A percentile compares a stretch with the other conserved stretches of the same genome.
Conservation (phyloP, 495 filamentous ascomycete species). For the Cryomyces minteri region DNA sequence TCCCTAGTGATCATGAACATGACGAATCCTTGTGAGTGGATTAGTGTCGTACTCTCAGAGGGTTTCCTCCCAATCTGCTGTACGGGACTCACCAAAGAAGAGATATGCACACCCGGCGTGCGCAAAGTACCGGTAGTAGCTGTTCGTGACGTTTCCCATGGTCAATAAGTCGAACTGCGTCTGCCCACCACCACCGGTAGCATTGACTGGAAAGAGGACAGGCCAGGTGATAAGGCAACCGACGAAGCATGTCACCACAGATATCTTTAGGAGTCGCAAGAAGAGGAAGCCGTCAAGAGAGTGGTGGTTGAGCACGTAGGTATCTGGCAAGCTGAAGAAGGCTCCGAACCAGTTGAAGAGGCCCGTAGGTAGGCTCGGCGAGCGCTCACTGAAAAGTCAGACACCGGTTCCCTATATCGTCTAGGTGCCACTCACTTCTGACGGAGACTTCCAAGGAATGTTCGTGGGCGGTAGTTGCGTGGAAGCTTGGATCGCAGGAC, state of each 20-base stretch:
- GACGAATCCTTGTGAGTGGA: conserved; percentile 38
- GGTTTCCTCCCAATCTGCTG: conserved; percentile 1
- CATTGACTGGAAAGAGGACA: conserved; percentile 25
- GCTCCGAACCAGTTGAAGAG: conserved; percentile 54
- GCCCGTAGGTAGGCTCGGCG: conserved; percentile 48
- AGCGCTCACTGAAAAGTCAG: conserved; percentile 25
- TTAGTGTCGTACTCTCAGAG: background rate
- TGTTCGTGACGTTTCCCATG: conserved; percentile 48
- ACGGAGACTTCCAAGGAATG: conserved; percentile 59
- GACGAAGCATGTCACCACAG: conserved; percentile 19
- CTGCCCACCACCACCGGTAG: conserved; percentile 30
- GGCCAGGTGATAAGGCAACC: conserved; percentile 25
- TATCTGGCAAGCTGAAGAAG: conserved; percentile 67
- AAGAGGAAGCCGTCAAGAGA: conserved; percentile 50
- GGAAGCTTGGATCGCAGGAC: conserved; percentile 51
- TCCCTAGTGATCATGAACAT: conserved; percentile 83
- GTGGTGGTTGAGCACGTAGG: conserved; percentile 72
- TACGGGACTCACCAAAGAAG: conserved; percentile 37
- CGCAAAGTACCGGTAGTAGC: conserved; percentile 53
- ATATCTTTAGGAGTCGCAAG: conserved; percentile 23
- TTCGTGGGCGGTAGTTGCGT: conserved; percentile 74
- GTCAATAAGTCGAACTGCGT: conserved; percentile 62
- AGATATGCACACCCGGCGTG: conserved; percentile 55
- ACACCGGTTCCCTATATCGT: background rate
- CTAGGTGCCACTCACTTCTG: conserved; percentile 29